Base-by-base conservation (phyloP, 768 basidiomycete species). In the Pholiota molesta region DNA sequence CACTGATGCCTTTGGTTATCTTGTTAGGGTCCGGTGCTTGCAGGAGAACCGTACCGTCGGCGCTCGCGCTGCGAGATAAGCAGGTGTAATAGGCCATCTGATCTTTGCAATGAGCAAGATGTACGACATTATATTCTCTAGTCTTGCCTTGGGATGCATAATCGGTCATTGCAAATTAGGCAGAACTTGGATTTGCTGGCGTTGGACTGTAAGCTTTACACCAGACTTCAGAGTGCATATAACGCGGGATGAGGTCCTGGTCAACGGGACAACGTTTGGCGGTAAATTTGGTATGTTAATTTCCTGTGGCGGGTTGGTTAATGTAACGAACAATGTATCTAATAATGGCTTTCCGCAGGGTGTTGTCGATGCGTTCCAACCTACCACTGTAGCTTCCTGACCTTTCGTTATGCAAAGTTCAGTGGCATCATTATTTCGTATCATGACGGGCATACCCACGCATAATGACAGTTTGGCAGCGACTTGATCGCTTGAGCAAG, bases 131-230 rank as follows among this genome's bases (percentile, higher is more conserved):
- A 3, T 10, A 57, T 1, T 5, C 13, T 2, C 71, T 14, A 5
- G 75, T 73, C 52, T 73, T 74, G 0, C 76, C 77, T 59, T 78
- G 77, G 0, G 69, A 71, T 1, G 71, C 55, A 62, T 74, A 77
- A 44, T 76, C 75, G 0, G 75, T 77, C 71, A 76, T 75, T 2
- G 72, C 68, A 66, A 77, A 64, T 74, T 75, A 0, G 67, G 64
- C 0, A 72, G n/a, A 0, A 75, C 45, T 10, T 61, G 33, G 0
- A 75, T 68, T 53, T 76, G 76, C 16, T 66, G 53, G 10, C 73
- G 17, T 13, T 57, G 55, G 10, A 77, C 55, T 10, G 26, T 47
- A 0, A 73, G 17, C 0, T 11, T n/a, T 5, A 17, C 37, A 57
- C 68, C 73, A 57, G 65, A 61, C 2, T 60, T 62, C 2, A 60